Base-by-base conservation (phyloP, 2,329 filamentous ascomycete genomes). In the Neonectria coccinea region DNA sequence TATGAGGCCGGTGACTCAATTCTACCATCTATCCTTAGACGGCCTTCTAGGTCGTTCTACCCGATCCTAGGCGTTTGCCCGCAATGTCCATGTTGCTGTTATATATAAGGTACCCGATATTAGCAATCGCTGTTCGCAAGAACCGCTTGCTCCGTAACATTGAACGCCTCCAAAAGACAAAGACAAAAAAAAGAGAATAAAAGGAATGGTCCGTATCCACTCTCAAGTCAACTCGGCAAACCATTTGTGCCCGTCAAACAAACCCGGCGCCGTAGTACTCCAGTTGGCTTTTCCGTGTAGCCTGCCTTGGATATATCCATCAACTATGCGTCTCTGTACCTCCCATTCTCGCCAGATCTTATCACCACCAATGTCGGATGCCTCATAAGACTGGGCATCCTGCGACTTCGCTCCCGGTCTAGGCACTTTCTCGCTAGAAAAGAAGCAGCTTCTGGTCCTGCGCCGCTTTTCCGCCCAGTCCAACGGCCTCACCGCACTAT, bases 401-500 rank as follows among this genome's bases (percentile, higher is more conserved):
- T 29, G 7, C 16, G 18, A 31, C n/a, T 6, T 20, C n/a, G n/a
- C 39, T 9, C 9, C 9, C 11, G 9, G 5, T 20, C n/a, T 20
- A 20, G 20, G 11, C n/a, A 20, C 39, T 18, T 10, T 20, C 39
- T 42, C 39, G n/a, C 7, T 11, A 9, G n/a, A n/a, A 20, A 42
- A 1, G n/a, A n/a, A 18, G n/a, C n/a, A 14, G 44, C 36, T 56
- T 36, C 39, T 62, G 41, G 69, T 58, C 20, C 56, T 31, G 29
- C 53, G 64, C 54, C 70, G 68, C 31, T 63, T 64, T 20, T 60
- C 55, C 27, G 45, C 62, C 69, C 69, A 71, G 51, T 69, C 41
- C 27, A 71, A 65, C n/a, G 76, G 70, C 31, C 74, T 70, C 27
- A 76, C 67, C n/a, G 55, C 69, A 33, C 63, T 66, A 50, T 75